Percentiles rank a stretch among this genome's conserved stretches.
Evolutionary conservation across 805 yeast genomes (phyloP).

Genomic region (Kluyveromyces starmeri): DNA sequence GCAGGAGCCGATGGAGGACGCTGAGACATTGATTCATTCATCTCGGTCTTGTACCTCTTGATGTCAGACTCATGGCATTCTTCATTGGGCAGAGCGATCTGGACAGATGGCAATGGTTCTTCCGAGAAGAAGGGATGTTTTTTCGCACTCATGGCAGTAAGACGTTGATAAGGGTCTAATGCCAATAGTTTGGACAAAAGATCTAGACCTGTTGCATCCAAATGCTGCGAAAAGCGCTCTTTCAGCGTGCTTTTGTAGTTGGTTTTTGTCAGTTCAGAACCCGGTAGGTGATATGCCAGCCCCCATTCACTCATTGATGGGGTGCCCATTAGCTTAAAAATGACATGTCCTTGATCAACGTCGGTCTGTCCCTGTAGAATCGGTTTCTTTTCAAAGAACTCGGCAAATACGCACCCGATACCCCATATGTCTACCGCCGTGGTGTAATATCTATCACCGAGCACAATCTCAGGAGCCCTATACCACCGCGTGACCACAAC

Average conservation of each 20-base stretch:
- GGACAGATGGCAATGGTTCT: slow-evolving; percentile 57
- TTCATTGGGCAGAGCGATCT: slow-evolving; percentile 56
- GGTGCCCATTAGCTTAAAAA: slow-evolving; percentile 75
- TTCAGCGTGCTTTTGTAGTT: slow-evolving; percentile 36
- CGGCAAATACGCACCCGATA: slow-evolving; percentile 91
- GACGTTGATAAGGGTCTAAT: slow-evolving; percentile 63
- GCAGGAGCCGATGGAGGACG: slow-evolving; percentile 28
- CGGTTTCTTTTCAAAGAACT: slow-evolving; percentile 73
- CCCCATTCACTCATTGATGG: slow-evolving; percentile 61
- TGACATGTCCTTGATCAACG: slow-evolving; percentile 74
- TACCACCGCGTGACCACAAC: slow-evolving; percentile 96
- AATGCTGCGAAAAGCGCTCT: slow-evolving; percentile 36
- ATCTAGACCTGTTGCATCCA: slow-evolving; percentile 38
- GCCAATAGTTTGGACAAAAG: slow-evolving; percentile 54
- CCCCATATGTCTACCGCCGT: slow-evolving; percentile 99
- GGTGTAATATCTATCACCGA: slow-evolving; percentile 81
- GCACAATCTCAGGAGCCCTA: slow-evolving; percentile 85
- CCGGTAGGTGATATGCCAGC: slow-evolving; percentile 48
- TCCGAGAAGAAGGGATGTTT: slow-evolving; percentile 57
- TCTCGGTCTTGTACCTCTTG: slow-evolving; percentile 42
- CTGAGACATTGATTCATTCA: slow-evolving; percentile 26
- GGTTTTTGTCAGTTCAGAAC: slow-evolving; percentile 31
- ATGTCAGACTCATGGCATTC: slow-evolving; percentile 88
- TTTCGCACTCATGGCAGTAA: slow-evolving; percentile 73
- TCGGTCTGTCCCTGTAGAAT: slow-evolving; percentile 81